These are phyloP conservation scores for Monilinia laxa DNA, from an alignment of 2,329 filamentous ascomycete genomes.

Conservation along the genomic window DNA sequence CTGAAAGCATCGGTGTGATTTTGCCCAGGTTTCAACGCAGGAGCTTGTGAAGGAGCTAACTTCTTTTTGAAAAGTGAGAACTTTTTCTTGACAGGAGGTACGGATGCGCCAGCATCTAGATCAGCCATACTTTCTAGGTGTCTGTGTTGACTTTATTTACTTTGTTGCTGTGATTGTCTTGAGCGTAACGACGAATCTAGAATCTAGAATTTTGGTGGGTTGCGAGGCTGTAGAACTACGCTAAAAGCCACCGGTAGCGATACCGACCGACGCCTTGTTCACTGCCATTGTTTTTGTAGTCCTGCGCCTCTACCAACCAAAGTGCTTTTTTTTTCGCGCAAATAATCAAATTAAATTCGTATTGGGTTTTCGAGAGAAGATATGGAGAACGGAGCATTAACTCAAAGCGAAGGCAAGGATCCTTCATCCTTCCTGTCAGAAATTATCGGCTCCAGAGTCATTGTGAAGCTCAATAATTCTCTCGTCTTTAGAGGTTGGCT, in stretches of 20 bases:
- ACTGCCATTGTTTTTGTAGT: slow-evolving; percentile 9
- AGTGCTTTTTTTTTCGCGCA: background rate
- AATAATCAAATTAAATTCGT: background rate
- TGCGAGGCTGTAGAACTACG: background rate
- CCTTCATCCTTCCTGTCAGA: slow-evolving; percentile 90
- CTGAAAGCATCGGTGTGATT: slow-evolving; percentile 48
- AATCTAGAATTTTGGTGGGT: slow-evolving; percentile 8
- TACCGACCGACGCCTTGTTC: slow-evolving; percentile 6
- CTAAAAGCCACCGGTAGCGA: slow-evolving; percentile 15
- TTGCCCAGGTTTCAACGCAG: slow-evolving; percentile 40
- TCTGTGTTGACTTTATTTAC: background rate
- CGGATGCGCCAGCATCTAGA: background rate
- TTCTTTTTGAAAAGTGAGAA: slow-evolving; percentile 54
- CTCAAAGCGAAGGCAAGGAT: slow-evolving; percentile 75
- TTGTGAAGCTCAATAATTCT: slow-evolving; percentile 97
- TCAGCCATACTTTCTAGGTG: slow-evolving; percentile 19
- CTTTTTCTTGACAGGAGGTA: slow-evolving; percentile 32
- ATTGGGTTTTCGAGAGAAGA: slow-evolving; percentile 24
- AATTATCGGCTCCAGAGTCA: slow-evolving; percentile 91
- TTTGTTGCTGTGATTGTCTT: background rate
- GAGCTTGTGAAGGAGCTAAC: slow-evolving; percentile 47
- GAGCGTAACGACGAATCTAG: background rate
- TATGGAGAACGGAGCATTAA: slow-evolving; percentile 71
- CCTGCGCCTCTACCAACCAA: background rate
- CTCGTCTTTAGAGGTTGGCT: slow-evolving; percentile 89